Base-by-base conservation (phyloP, 257 asterid genomes). In the Lycium barbarum region DNA sequence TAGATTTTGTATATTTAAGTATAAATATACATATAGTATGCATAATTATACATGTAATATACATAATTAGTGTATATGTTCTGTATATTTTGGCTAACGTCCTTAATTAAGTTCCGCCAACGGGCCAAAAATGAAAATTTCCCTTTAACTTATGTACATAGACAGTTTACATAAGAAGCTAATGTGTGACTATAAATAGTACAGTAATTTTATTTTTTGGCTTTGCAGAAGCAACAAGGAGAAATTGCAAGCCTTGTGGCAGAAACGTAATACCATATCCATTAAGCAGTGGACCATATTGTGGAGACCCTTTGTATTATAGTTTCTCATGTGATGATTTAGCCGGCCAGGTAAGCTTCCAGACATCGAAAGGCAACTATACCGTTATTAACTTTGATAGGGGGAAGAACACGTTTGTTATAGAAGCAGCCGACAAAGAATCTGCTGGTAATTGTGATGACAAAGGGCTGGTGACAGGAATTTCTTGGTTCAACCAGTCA, bases 221-320 rank as follows among this genome's bases (percentile, higher is more conserved):
- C 11, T 17, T 86, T 80, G 26, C 79, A 86, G 89, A 38, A 59
- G 53, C 26, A 59, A 84, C 36, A 26, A 66, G 55, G 33, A 72
- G 80, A 40, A 62, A 86, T 15, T 86, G 89, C 58, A 18, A 47
- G 79, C 84, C 83, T 6, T 86, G 89, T 84, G 79, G 86, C 55
- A 20, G 14, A 40, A 59, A 45, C 18, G 5, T 5, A 38, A 51
- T 86, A 80, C 87, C 89, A 15, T 86, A 86, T 80, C 89, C 89
- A 9, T 66, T 86, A 68, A 86, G 87, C 85, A 86, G n/a, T 8
- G 58, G 72, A 65, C 80, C 63, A 47, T 10, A 80, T 72, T 87
- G 87, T 71, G 89, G 89, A 9, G 89, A 87, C 67, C 89, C 85
- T 51, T 5, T 55, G 58, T 86, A 87, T 74, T 12, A 38, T 80